Percentiles rank a stretch among this genome's conserved stretches.
Evolutionary conservation across 1,284 basidiomycete species (phyloP).

Genomic region (Malassezia yamatoensis): DNA sequence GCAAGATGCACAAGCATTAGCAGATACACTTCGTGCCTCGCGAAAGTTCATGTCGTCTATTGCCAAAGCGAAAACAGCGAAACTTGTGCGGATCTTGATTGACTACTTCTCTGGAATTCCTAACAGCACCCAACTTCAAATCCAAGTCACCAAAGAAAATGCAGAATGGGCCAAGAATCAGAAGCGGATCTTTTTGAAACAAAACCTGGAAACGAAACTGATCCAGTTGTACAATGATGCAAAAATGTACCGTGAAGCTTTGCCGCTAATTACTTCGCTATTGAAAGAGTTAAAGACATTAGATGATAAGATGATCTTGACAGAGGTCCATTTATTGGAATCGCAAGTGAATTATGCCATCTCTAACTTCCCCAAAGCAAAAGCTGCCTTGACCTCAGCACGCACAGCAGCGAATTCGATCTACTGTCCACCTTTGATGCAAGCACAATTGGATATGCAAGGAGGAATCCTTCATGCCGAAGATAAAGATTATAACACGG

Average conservation of each 20-base stretch:
- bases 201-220: conserved; percentile 82
- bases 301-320: conserved; percentile 95
- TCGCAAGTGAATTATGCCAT: conserved; percentile 80
- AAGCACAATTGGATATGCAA: conserved; percentile 84
- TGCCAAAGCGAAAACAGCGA: conserved; percentile 96
- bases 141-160: conserved; percentile 74
- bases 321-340: conserved; percentile 89
- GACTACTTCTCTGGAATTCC: conserved; percentile 75
- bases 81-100: conserved; percentile 75
- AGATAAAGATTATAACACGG: conserved; percentile 95
- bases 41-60: conserved; percentile 84
- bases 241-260: conserved; percentile 66
- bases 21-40: conserved; percentile 74
- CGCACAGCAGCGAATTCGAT: conserved; percentile 92
- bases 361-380: conserved; percentile 86
- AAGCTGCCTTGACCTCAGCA: conserved; percentile 82
- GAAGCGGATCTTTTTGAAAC: conserved; percentile 89
- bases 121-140: conserved; percentile 67
- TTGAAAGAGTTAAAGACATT: conserved; percentile 81
- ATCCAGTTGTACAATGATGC: conserved; percentile 72
- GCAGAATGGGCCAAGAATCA: conserved; percentile 85
- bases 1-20: conserved; percentile 74
- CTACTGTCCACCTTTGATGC: conserved; percentile 87
- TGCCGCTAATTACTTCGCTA: conserved; percentile 70
- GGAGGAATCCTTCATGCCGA: conserved; percentile 86